Evolutionary conservation across 2,329 filamentous ascomycete species (phyloP).

Genomic region (Thermothelomyces thermophilus): DNA sequence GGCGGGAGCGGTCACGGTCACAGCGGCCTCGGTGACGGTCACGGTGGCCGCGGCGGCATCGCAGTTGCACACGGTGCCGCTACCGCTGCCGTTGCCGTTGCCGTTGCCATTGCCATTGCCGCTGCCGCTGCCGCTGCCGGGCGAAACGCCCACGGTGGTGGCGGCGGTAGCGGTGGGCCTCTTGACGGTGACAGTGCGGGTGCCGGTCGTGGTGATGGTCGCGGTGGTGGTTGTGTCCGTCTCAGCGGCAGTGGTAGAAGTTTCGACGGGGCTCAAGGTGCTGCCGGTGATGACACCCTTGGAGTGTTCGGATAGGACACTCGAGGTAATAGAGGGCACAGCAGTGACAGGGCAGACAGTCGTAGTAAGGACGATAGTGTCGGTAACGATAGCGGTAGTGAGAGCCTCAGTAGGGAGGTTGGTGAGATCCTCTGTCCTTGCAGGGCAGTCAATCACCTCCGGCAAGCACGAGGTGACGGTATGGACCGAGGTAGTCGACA

Average conservation of each 20-base stretch:
- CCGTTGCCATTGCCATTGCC: conserved; percentile 7
- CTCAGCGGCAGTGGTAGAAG: conserved; percentile 4
- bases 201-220: conserved; percentile 26
- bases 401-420: conserved; percentile 28
- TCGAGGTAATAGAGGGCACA: conserved; percentile 34
- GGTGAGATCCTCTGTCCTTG: conserved; percentile 26
- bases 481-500: conserved; percentile 31
- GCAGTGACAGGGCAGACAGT: conserved; percentile 39
- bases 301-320: conserved; percentile 29
- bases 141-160: conserved; percentile 12
- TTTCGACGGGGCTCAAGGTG: conserved; percentile 31
- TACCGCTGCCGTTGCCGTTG: conserved; percentile 1
- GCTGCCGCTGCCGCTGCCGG: conserved; percentile 9
- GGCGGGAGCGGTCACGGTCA: conserved; percentile 20
- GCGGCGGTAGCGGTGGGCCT: conserved; percentile 14
- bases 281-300: conserved; percentile 31
- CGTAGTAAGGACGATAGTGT: conserved; percentile 34
- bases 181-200: conserved; percentile 25
- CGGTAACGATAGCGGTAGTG: conserved; percentile 33
- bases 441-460: conserved; percentile 37
- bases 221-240: conserved; percentile 21
- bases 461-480: conserved; percentile 35
- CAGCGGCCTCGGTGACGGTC: conserved; percentile 15
- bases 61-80: conserved; percentile 1
- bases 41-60: conserved; percentile 4